These are phyloP conservation scores for Salisapilia sapeloensis DNA, from an alignment of 352 stramenopile species.

Conservation along the genomic window DNA sequence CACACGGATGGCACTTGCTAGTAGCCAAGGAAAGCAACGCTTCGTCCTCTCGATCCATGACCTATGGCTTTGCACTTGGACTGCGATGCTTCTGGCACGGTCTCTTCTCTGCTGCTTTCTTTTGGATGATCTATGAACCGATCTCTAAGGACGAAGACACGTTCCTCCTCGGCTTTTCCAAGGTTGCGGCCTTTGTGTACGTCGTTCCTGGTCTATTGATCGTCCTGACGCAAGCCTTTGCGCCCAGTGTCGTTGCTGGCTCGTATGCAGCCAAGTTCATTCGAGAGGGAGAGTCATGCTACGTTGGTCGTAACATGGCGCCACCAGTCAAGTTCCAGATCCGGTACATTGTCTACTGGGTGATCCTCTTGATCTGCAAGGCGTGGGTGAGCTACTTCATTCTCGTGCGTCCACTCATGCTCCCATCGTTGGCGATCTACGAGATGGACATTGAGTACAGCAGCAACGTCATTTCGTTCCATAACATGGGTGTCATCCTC, in stretches of 20 bases:
- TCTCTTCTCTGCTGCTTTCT: conserved; percentile 31
- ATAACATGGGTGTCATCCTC: conserved; percentile 44
- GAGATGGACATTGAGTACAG: conserved; percentile 40
- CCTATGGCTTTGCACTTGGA: conserved; percentile 35
- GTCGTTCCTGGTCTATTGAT: conserved; percentile 20
- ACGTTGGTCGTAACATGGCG: conserved; percentile 49
- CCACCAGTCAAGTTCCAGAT: conserved; percentile 31
- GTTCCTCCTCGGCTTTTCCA: conserved; percentile 18
- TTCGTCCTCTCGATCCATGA: conserved; percentile 34
- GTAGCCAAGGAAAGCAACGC: conserved; percentile 13
- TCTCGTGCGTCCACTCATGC: conserved; percentile 36
- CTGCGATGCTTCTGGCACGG: conserved; percentile 55
- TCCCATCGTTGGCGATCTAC: conserved; percentile 53
- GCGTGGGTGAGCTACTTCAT: conserved; percentile 56
- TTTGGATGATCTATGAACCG: conserved; percentile 39
- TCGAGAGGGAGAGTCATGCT: conserved; percentile 44
- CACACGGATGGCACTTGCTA: conserved; percentile 41
- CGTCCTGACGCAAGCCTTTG: conserved; percentile 24
- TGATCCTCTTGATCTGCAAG: conserved; percentile 39
- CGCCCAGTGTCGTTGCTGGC: conserved; percentile 20
- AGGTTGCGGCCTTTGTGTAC: conserved; percentile 12
- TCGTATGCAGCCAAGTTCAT: conserved; percentile 55
- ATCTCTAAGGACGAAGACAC: conserved; percentile 16
- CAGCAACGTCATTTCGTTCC: conserved; percentile 43
- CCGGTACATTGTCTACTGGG: conserved; percentile 52